phyloP scores from a whole-genome alignment of 257 asterid genomes.

The Anisodus tanguticus region DNA sequence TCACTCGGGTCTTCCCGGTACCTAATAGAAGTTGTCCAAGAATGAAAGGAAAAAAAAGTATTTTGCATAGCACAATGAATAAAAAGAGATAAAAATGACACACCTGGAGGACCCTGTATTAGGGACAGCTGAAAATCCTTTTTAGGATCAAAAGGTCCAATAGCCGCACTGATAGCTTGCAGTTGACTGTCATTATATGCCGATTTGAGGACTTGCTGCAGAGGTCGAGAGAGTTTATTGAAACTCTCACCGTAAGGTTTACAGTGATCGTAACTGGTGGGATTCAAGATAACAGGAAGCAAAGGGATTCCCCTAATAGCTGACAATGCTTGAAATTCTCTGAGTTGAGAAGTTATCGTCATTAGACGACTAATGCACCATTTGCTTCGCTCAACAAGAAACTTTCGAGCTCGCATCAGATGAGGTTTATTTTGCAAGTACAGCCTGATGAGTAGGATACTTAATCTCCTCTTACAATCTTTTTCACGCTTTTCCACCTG shows the following conservation, averaged over 20 bases:
- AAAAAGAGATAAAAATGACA: conserved; percentile 34
- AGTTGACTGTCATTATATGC: conserved; percentile 86
- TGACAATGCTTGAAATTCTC: conserved; percentile 97
- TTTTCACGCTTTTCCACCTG: conserved; percentile 94
- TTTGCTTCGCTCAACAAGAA: conserved; percentile 86
- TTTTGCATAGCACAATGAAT: conserved; percentile 11
- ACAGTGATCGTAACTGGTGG: conserved; percentile 52
- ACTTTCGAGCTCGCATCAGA: conserved; percentile 76
- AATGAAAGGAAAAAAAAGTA: background rate
- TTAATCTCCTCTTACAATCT: conserved; percentile 71
- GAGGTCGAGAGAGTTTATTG: conserved; percentile 59
- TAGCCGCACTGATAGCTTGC: conserved; percentile 81
- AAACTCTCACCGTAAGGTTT: conserved; percentile 55
- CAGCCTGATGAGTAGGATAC: conserved; percentile 67
- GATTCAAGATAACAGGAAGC: conserved; percentile 86
- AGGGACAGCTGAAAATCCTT: conserved; percentile 77
- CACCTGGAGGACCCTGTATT: conserved; percentile 99
- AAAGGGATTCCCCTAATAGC: conserved; percentile 85
- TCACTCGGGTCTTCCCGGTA: conserved; percentile 94
- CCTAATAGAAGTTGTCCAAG: conserved; percentile 50
- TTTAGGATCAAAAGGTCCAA: conserved; percentile 64
- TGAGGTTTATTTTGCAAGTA: conserved; percentile 85
- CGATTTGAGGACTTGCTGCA: conserved; percentile 69
- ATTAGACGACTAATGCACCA: conserved; percentile 84
- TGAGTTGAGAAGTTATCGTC: conserved; percentile 96